Evolutionary conservation across 2,329 filamentous ascomycete genomes (phyloP).

Genomic region (Aspergillus niger): DNA sequence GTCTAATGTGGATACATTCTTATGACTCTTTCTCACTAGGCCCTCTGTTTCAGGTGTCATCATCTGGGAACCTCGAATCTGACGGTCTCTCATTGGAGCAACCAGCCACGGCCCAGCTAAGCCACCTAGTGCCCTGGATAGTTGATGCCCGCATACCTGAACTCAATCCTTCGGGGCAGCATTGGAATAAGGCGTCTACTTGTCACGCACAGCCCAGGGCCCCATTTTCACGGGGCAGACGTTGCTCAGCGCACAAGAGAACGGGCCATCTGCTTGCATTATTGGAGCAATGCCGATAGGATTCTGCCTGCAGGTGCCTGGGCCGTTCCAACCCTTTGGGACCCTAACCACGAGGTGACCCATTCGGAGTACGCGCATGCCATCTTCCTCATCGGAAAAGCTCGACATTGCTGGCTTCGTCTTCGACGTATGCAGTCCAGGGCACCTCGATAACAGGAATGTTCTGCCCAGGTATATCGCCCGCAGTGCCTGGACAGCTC

Average conservation of each 20-base stretch:
- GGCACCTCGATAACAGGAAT: background rate
- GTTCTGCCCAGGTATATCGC: background rate
- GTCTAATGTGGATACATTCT: background rate
- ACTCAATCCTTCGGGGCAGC: background rate
- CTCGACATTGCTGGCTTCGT: background rate
- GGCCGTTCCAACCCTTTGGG: background rate
- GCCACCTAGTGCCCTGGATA: background rate
- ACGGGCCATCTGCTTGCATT: background rate
- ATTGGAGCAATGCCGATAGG: background rate
- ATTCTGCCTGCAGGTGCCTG: background rate
- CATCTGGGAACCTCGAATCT: background rate
- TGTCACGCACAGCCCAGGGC: background rate
- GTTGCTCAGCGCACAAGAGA: background rate
- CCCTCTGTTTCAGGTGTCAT: background rate
- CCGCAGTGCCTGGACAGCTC: background rate
- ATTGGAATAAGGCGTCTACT: background rate
- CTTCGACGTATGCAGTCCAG: background rate
- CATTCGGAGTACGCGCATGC: background rate
- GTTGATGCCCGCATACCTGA: slow-evolving; percentile 1
- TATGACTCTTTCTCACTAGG: background rate
- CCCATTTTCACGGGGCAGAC: background rate
- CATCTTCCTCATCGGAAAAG: background rate
- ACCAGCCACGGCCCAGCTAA: slow-evolving; percentile 1
- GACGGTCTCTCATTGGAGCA: background rate
- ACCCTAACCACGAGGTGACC: background rate